These are phyloP conservation scores for Globisporangium yorkense DNA, from an alignment of 352 stramenopile genomes.

Conservation along the genomic window DNA sequence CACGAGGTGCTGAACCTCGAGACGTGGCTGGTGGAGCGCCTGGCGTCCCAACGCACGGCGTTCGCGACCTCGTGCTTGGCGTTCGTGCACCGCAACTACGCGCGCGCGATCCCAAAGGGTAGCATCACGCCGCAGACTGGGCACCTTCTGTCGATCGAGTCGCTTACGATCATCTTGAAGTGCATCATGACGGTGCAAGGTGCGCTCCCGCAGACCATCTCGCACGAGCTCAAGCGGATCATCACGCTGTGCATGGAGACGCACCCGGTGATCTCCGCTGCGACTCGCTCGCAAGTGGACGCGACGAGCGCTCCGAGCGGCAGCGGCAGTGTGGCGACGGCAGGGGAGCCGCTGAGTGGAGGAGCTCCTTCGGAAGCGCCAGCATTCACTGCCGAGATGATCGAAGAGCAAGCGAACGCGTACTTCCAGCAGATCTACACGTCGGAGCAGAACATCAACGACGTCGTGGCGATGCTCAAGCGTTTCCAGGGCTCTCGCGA, in stretches of 20 bases:
- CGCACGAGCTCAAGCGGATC: slow-evolving; percentile 78
- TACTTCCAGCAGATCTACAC: slow-evolving; percentile 99
- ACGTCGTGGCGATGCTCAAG: slow-evolving; percentile 98
- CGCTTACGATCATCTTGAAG: slow-evolving; percentile 79
- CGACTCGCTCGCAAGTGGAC: slow-evolving; percentile 45
- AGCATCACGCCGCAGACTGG: slow-evolving; percentile 76
- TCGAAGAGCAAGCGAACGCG: slow-evolving; percentile 97
- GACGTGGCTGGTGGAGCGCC: slow-evolving; percentile 74
- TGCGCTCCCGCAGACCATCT: slow-evolving; percentile 59
- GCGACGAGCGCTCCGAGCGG: not conserved
- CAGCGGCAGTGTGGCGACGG: slow-evolving; percentile 5
- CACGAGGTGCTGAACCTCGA: slow-evolving; percentile 82
- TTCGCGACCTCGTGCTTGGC: slow-evolving; percentile 82
- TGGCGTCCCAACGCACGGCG: slow-evolving; percentile 71
- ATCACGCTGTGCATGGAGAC: slow-evolving; percentile 80
- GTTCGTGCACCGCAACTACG: slow-evolving; percentile 84
- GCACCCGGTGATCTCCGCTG: slow-evolving; percentile 71
- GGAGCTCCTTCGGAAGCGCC: slow-evolving; percentile 19
- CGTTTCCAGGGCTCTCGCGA: slow-evolving; percentile 96
- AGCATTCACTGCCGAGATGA: slow-evolving; percentile 90
- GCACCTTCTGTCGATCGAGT: slow-evolving; percentile 80
- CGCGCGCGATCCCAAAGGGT: slow-evolving; percentile 73
- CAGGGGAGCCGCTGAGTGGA: slow-evolving; percentile 4
- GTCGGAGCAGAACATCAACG: slow-evolving; percentile 96
- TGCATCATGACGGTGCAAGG: slow-evolving; percentile 70